phyloP scores from a whole-genome alignment of 2,329 filamentous ascomycete genomes.

The Huntiella abstrusa region DNA sequence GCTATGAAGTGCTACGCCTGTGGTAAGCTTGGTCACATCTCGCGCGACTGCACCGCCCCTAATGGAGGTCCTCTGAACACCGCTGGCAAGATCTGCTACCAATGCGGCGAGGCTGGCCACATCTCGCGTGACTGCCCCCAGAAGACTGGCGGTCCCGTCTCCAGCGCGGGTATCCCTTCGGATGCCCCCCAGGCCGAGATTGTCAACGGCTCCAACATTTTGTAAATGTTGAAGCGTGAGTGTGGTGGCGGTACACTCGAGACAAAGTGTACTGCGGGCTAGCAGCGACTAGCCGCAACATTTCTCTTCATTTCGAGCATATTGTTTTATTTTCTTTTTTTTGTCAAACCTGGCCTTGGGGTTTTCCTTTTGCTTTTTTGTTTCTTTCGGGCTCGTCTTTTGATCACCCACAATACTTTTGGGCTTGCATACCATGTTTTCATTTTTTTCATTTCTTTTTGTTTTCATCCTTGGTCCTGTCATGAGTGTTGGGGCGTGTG shows the following conservation, averaged over 20 bases:
- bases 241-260: background rate
- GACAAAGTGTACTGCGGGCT: no score
- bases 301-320: constrained; percentile 3
- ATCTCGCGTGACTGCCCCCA: constrained; percentile 88
- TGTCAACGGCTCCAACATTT: constrained; percentile 14
- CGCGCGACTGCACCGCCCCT: constrained; percentile 81
- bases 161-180: background rate
- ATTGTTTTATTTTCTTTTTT: constrained; percentile 4
- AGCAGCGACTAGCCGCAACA: no score
- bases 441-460: constrained; percentile 6
- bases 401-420: constrained; percentile 4
- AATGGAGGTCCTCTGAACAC: constrained; percentile 93
- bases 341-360: constrained; percentile 2
- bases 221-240: constrained; percentile 14
- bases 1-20: constrained; percentile 98
- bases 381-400: background rate
- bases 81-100: constrained; percentile 96
- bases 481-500: no score
- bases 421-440: constrained; percentile 3
- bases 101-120: constrained; percentile 86
- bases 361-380: constrained; percentile 6
- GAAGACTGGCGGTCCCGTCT: constrained; percentile 28
- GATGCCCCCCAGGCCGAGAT: constrained; percentile 1
- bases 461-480: background rate
- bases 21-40: constrained; percentile 88